Evolutionary conservation across 2,329 filamentous ascomycete species (phyloP).

Genomic region (Cadophora gregata): DNA sequence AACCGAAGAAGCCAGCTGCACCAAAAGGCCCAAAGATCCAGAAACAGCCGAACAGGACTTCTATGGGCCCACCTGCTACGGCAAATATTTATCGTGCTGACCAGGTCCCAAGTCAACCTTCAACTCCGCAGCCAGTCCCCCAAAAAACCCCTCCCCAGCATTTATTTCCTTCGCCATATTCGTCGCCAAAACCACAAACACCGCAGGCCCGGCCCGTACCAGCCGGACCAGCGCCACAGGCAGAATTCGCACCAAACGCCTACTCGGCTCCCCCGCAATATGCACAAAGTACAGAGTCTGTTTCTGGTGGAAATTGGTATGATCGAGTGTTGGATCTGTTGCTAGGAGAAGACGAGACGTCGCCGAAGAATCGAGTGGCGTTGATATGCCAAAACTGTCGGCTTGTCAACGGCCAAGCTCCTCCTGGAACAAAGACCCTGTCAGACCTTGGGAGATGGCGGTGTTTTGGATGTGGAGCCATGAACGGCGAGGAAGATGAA

Average conservation of each 20-base stretch:
- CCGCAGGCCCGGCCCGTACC: constrained; percentile 27
- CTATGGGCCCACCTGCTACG: constrained; percentile 63
- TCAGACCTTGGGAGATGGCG: constrained; percentile 87
- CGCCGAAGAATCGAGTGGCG: constrained; percentile 86
- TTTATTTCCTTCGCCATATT: constrained; percentile 31
- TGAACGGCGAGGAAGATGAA: constrained; percentile 84
- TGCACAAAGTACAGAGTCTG: constrained; percentile 34
- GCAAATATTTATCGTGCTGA: constrained; percentile 62
- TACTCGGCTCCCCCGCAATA: constrained; percentile 51
- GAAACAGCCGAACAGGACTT: constrained; percentile 50
- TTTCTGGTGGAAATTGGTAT: constrained; percentile 75
- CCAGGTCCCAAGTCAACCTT: constrained; percentile 36
- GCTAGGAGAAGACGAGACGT: constrained; percentile 92
- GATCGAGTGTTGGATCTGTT: constrained; percentile 91
- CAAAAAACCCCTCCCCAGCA: constrained; percentile 33
- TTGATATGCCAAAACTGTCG: constrained; percentile 84
- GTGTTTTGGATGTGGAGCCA: constrained; percentile 81
- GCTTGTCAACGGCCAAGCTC: constrained; percentile 94
- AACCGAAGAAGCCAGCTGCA: constrained; percentile 40
- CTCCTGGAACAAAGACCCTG: constrained; percentile 78
- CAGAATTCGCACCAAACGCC: constrained; percentile 79
- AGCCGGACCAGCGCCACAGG: constrained; percentile 3
- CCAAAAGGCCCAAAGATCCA: constrained; percentile 35
- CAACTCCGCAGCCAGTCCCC: constrained; percentile 36
- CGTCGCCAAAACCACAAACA: constrained; percentile 10